Conservation (phyloP, 768 basidiomycete species). For the Leccinum rimulosum region DNA sequence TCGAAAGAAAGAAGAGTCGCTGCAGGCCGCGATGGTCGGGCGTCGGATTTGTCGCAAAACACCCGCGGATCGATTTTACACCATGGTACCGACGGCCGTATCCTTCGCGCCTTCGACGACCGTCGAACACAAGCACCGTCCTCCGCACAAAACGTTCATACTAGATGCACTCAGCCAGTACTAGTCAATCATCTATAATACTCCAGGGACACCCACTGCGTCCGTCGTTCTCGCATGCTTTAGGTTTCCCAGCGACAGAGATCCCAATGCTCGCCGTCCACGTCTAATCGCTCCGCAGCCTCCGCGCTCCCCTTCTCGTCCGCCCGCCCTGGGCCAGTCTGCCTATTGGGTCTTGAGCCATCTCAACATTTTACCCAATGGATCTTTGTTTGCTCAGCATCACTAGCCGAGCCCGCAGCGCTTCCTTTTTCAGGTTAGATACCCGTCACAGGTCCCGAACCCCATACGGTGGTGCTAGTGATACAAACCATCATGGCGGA, state of each 20-base stretch:
- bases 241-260: neutral
- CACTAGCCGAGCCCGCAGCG: neutral
- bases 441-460: neutral
- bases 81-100: neutral
- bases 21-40: slow-evolving; percentile 9
- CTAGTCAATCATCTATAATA: neutral
- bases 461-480: neutral
- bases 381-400: neutral
- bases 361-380: neutral
- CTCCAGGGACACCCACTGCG: neutral
- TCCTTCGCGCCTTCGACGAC: neutral
- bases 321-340: neutral
- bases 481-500: neutral
- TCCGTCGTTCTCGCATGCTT: slow-evolving; percentile 1
- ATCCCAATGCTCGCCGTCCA: neutral
- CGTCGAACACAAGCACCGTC: neutral
- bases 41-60: neutral
- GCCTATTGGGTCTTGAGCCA: neutral
- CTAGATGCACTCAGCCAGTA: neutral
- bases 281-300: neutral
- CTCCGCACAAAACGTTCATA: neutral
- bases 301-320: neutral
- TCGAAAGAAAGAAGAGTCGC: neutral
- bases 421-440: neutral
- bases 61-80: slow-evolving; percentile 11